Evolutionary conservation across 2,329 filamentous ascomycete species (phyloP), one percentile per base, ranked within the genome.

Genomic region (Aspergillus sp.): DNA sequence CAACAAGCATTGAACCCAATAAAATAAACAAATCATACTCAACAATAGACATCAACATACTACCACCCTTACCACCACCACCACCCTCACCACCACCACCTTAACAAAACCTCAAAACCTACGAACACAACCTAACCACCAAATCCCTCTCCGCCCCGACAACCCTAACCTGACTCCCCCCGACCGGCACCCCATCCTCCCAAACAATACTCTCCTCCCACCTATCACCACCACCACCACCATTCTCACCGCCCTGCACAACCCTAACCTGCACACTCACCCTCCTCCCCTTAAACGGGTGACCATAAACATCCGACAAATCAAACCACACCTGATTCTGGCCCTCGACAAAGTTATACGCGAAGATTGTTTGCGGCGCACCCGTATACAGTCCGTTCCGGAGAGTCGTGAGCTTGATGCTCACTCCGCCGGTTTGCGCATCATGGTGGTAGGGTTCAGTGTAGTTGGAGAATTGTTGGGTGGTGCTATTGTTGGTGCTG

Each of bases 281-380:
- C 1, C 52, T 36, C 11, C 65, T 53, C 11, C 74, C 74, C 8
- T 59, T 58, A 62, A 80, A 80, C 4, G 78, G 74, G 63, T 80
- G 75, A 8, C 78, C 79, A 67, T 77, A 76, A 17, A 80, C 76
- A 71, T 80, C 77, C 3, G 74, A 76, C 42, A 81, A 65, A 65
- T 79, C 77, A 61, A 80, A 81, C 69, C 76, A 79, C 51, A 80
- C 70, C 39, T 64, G 32, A 15, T 36, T 15, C 32, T 36, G 58
- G 1, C 59, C 36, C 0, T 52, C 53, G 15, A 72, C 65, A 19
- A 79, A 66, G 36, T 73, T 78, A 64, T 80, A 80, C 23, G 77
- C 77, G 58, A 79, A 80, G 21, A 77, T 70, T 3, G 75, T 77
- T 67, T 78, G 71, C 5, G 77, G 70, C 3, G 71, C 66, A 17